A percentile compares a stretch with the other conserved stretches of the same genome.
phyloP scores from a whole-genome alignment of 345 rosid species.

The Citrus australasica region DNA sequence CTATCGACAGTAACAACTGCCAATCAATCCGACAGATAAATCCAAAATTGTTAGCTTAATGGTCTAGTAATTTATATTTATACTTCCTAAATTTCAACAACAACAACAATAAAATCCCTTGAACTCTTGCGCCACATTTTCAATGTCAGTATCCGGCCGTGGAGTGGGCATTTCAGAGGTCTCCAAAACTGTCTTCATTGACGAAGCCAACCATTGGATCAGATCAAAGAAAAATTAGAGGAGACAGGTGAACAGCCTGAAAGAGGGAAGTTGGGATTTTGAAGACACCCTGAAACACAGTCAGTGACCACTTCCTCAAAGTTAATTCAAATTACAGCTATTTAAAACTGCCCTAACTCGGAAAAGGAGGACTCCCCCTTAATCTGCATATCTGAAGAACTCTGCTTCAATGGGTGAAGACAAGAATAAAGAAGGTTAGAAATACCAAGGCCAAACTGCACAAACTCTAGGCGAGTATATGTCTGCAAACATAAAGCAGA shows the following conservation, averaged over 20 bases:
- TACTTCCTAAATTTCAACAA: neutral
- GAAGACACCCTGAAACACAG: neutral
- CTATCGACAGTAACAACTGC: neutral
- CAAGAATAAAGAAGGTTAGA: neutral
- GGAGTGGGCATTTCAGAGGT: neutral
- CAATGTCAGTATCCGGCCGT: neutral
- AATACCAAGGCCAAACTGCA: neutral
- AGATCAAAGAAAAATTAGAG: neutral
- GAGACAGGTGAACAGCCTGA: neutral
- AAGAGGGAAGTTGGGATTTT: neutral
- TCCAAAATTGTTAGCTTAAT: neutral
- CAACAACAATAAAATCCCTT: neutral
- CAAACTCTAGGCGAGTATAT: neutral
- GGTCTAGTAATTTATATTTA: neutral
- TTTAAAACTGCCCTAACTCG: constrained; percentile 17
- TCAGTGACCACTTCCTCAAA: neutral
- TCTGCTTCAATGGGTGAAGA: constrained; percentile 6
- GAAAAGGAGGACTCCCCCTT: constrained; percentile 21
- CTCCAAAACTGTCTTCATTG: constrained; percentile 2
- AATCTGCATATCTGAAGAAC: constrained; percentile 23
- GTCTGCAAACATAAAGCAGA: constrained; percentile 18
- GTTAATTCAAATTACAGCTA: constrained; percentile 7
- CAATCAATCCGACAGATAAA: neutral
- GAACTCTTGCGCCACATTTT: neutral
- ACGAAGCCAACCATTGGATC: neutral